These are phyloP conservation scores for Chalciporus pseudorubinellus DNA, from an alignment of 768 basidiomycete genomes.

Conservation along the genomic window DNA sequence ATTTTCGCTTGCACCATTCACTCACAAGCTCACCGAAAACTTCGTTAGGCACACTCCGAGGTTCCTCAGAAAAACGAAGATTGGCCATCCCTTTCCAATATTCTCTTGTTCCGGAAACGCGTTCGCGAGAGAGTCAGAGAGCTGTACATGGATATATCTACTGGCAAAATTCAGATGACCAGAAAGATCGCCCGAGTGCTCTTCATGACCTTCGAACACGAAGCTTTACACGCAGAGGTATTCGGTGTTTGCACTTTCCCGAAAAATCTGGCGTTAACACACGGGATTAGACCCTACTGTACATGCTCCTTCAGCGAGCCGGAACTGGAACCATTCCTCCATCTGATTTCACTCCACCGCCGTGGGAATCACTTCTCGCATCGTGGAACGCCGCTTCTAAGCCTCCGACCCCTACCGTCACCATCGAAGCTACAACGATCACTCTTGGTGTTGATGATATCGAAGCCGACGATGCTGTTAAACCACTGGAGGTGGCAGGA, in stretches of 20 bases:
- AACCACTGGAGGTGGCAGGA: slow-evolving; percentile 38
- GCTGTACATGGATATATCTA: slow-evolving; percentile 70
- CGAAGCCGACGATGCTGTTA: slow-evolving; percentile 61
- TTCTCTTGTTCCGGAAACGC: slow-evolving; percentile 74
- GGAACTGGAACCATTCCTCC: slow-evolving; percentile 81
- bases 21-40: slow-evolving; percentile 1
- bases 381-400: slow-evolving; percentile 46
- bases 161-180: slow-evolving; percentile 48
- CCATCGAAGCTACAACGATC: slow-evolving; percentile 57
- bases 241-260: neutral
- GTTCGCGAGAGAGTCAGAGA: slow-evolving; percentile 70
- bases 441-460: slow-evolving; percentile 79
- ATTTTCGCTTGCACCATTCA: neutral
- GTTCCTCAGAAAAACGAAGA: slow-evolving; percentile 79
- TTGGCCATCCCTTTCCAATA: slow-evolving; percentile 75
- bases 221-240: slow-evolving; percentile 83
- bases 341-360: slow-evolving; percentile 65
- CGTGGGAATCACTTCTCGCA: slow-evolving; percentile 58
- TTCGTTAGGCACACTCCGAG: slow-evolving; percentile 74
- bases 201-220: slow-evolving; percentile 91
- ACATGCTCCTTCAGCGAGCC: slow-evolving; percentile 87
- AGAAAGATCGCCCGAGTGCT: slow-evolving; percentile 75
- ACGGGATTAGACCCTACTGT: slow-evolving; percentile 67
- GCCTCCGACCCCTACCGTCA: slow-evolving; percentile 44
- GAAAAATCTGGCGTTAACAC: slow-evolving; percentile 7